These are phyloP conservation scores for Cladorrhinum sp. DNA, from an alignment of 2,329 filamentous ascomycete genomes.

Conservation along the genomic window DNA sequence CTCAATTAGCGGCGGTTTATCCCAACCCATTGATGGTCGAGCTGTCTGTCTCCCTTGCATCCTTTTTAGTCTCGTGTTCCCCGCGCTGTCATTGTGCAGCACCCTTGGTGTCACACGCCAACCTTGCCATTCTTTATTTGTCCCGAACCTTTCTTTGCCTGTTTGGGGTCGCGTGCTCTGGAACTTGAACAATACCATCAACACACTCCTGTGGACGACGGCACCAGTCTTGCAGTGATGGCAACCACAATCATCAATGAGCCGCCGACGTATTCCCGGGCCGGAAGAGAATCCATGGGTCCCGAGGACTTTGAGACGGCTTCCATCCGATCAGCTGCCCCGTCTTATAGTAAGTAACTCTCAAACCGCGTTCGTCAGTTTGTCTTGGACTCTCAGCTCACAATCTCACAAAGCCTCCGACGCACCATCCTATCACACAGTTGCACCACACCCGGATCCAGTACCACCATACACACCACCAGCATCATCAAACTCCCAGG, in stretches of 20 bases:
- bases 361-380: neutral
- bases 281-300: constrained; percentile 31
- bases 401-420: constrained; percentile 51
- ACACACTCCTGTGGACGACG: neutral
- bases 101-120: neutral
- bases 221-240: constrained; percentile 6
- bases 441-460: constrained; percentile 44
- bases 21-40: neutral
- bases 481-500: constrained; percentile 13
- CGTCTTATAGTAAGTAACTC: constrained; percentile 58
- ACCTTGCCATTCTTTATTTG: neutral
- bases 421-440: constrained; percentile 62
- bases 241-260: constrained; percentile 17
- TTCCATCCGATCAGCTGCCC: constrained; percentile 65
- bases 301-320: constrained; percentile 63
- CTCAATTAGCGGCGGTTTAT: neutral
- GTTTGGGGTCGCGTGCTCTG: neutral
- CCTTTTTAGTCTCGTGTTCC: neutral
- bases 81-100: constrained; percentile 6
- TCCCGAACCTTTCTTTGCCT: neutral
- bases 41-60: neutral
- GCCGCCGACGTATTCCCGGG: constrained; percentile 14
- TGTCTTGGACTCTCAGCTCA: neutral
- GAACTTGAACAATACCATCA: neutral
- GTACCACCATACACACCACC: constrained; percentile 52